Conservation (phyloP, 164 flowering plant genomes). For the Vitis labrusca region DNA sequence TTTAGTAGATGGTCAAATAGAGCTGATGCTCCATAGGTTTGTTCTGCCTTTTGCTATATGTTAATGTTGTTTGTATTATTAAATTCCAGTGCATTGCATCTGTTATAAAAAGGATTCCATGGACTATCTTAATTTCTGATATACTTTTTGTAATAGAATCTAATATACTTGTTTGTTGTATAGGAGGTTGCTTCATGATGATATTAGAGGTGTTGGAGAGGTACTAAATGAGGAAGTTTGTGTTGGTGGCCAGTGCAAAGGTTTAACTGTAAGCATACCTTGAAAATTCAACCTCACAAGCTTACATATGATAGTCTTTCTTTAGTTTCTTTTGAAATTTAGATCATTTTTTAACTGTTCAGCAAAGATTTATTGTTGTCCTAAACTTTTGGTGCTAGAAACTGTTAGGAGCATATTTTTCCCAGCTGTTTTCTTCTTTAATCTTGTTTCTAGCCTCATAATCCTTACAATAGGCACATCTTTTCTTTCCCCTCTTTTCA, state of each 20-base stretch:
- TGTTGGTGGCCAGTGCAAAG: slow-evolving; percentile 55
- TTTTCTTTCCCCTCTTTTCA: too few species aligned
- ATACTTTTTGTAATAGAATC: neutral
- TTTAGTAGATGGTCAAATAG: slow-evolving; percentile 81
- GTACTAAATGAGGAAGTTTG: slow-evolving; percentile 81
- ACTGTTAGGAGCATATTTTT: too few species aligned
- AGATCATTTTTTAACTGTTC: neutral
- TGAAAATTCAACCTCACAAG: neutral
- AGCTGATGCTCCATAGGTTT: slow-evolving; percentile 95
- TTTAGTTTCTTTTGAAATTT: neutral
- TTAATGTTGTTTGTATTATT: neutral
- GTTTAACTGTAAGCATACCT: slow-evolving; percentile 65
- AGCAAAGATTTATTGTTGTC: neutral
- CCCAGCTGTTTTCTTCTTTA: too few species aligned
- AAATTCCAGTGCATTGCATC: neutral
- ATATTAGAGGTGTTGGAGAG: slow-evolving; percentile 92
- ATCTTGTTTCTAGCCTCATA: too few species aligned
- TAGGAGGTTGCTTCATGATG: slow-evolving; percentile 90
- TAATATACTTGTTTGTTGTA: neutral
- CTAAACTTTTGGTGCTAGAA: too few species aligned
- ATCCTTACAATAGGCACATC: too few species aligned
- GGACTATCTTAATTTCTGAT: neutral
- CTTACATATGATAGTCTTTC: neutral
- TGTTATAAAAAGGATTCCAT: neutral
- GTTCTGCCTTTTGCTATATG: slow-evolving; percentile 1